Base-by-base conservation (phyloP, 257 asterid species). In the Capsicum baccatum region DNA sequence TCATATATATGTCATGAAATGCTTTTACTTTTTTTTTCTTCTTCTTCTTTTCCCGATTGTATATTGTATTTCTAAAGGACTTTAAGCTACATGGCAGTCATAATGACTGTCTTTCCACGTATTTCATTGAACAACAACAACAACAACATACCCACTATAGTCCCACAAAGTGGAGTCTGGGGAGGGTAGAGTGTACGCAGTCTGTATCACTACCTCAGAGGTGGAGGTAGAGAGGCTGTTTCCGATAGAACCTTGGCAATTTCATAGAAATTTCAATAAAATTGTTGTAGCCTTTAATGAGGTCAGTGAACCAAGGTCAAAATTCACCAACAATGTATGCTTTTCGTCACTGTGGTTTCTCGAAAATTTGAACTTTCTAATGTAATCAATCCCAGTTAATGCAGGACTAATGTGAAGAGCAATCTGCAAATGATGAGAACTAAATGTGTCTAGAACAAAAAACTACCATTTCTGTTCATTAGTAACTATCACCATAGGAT, bases 1-100 rank as follows among this genome's bases (percentile, higher is more conserved):
- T 80, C 64, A 17, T 79, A 85, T 33, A 79, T 71, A 15, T 17
- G 62, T 37, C 3, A 39, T 64, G 33, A 58, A 66, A 59, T 50
- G 80, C 10, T 19, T 73, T 69, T 8, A 11, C 59, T 73, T n/a
- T 47, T 19, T 44, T 44, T 0, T 19, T 44, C 6, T 0, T n/a
- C 35, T 39, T 67, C 15, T 37, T 37, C 3, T 37, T 37, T 39
- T 26, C 60, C 44, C 50, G 2, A 74, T 74, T n/a, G 60, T 48
- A 11, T 48, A 26, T 12, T 74, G 0, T 19, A 11, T 74, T 26
- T 8, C 47, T 69, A 1, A 50, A 74, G 26, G 8, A 78, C 15
- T 26, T 2, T 26, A 54, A 78, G 39, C 50, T 78, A 2, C 33
- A 78, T 78, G 82, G 0, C 50, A 78, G 50, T 78, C 50, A 14